Evolutionary conservation across 495 filamentous ascomycete species (phyloP).

Genomic region (Aspergillus carlsbadensis): DNA sequence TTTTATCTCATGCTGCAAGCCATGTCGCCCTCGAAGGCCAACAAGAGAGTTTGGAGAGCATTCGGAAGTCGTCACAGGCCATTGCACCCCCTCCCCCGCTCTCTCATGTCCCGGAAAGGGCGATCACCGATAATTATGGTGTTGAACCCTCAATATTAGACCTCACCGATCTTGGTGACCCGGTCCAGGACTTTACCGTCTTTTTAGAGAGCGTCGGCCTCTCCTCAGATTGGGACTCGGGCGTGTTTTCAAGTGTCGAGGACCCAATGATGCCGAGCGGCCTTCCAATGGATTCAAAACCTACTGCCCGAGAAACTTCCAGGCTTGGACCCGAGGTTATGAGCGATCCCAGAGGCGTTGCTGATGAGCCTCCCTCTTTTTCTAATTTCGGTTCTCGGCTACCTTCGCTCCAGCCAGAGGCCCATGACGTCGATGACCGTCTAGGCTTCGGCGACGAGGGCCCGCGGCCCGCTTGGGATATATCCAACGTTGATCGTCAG

Average conservation of each 20-base stretch:
- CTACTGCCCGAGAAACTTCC: conserved; percentile 30
- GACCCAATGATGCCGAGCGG: conserved; percentile 41
- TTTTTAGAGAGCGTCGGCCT: conserved; percentile 50
- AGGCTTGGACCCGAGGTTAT: conserved; percentile 39
- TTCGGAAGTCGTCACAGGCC: conserved; percentile 39
- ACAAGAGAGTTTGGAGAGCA: conserved; percentile 43
- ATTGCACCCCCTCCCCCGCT: conserved; percentile 33
- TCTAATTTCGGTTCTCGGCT: conserved; percentile 69
- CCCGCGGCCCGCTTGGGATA: conserved; percentile 59
- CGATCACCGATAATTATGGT: conserved; percentile 46
- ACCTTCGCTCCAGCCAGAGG: conserved; percentile 65
- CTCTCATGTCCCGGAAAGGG: conserved; percentile 35
- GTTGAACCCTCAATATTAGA: conserved; percentile 49
- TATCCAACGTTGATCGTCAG: conserved; percentile 61
- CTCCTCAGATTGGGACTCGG: conserved; percentile 52
- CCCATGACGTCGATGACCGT: conserved; percentile 55
- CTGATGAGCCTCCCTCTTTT: conserved; percentile 49
- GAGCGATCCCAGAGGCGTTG: conserved; percentile 35
- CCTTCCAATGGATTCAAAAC: conserved; percentile 41
- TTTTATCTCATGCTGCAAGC: conserved; percentile 49
- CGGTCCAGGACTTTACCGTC: conserved; percentile 50
- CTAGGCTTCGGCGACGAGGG: conserved; percentile 45
- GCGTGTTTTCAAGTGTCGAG: conserved; percentile 47
- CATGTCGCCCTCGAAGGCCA: conserved; percentile 51
- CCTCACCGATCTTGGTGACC: conserved; percentile 46